A percentile compares a stretch with the other conserved stretches of the same genome.
These are phyloP conservation scores for Umbelopsis vinacea DNA, from an alignment of 192 early-diverging fungal genomes.

Conservation along the genomic window DNA sequence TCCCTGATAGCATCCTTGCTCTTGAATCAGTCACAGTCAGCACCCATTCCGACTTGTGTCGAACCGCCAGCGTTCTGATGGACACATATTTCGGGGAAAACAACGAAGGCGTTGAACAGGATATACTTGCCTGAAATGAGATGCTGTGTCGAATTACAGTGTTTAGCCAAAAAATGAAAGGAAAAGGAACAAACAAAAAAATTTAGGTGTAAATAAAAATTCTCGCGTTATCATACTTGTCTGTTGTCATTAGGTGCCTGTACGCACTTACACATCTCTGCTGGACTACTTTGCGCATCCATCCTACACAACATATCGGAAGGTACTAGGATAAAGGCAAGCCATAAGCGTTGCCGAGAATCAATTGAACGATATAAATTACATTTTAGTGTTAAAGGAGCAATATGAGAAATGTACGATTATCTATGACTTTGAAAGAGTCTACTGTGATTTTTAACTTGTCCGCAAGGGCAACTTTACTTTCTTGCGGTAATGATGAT, in stretches of 20 bases:
- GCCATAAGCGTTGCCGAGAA: too few relatives aligned
- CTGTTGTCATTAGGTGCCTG: too few relatives aligned
- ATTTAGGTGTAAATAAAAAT: background rate
- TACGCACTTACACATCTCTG: too few relatives aligned
- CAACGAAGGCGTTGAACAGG: conserved; percentile 32
- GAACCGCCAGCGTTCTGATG: conserved; percentile 53
- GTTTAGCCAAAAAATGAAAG: background rate
- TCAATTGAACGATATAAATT: too few relatives aligned
- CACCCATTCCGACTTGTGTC: conserved; percentile 53
- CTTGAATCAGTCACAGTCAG: conserved; percentile 60
- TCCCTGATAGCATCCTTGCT: conserved; percentile 56
- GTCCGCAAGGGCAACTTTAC: background rate
- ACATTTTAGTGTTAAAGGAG: too few relatives aligned
- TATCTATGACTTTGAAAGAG: background rate
- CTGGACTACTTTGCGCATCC: too few relatives aligned
- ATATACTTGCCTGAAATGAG: conserved; percentile 2
- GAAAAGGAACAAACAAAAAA: background rate
- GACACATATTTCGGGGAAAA: conserved; percentile 66
- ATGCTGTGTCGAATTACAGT: background rate
- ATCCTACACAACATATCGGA: too few relatives aligned
- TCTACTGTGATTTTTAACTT: too few relatives aligned
- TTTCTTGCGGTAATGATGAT: conserved; percentile 20
- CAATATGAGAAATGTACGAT: background rate
- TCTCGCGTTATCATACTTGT: too few relatives aligned
- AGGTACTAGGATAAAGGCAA: too few relatives aligned